Percentiles rank a stretch among this genome's conserved stretches.
phyloP scores from a whole-genome alignment of 257 asterid species.

The Solanum sitiens region DNA sequence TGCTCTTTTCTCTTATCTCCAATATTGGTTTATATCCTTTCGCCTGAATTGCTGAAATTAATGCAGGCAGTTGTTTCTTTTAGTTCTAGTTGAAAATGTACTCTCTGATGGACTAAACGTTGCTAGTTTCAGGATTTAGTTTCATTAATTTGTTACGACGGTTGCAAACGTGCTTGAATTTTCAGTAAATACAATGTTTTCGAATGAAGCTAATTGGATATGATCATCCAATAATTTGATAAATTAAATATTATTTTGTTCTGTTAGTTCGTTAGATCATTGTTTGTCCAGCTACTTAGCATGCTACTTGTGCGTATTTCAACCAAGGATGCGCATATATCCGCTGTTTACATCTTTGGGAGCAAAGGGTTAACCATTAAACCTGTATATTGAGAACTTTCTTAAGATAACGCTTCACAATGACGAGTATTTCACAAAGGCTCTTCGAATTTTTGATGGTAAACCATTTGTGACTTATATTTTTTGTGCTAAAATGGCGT shows the following conservation, averaged over 20 bases:
- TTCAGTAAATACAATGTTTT: neutral
- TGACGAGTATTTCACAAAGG: neutral
- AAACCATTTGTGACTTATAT: neutral
- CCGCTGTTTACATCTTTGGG: neutral
- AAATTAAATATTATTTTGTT: neutral
- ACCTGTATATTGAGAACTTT: neutral
- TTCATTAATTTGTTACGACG: neutral
- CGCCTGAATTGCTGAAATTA: neutral
- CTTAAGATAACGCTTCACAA: neutral
- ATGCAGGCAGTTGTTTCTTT: neutral
- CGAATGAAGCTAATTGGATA: neutral
- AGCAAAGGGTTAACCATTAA: neutral
- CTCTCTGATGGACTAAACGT: neutral
- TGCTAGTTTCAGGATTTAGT: neutral
- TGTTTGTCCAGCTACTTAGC: neutral
- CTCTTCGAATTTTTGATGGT: neutral
- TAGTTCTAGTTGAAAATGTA: neutral
- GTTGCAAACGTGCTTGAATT: neutral
- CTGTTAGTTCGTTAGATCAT: neutral
- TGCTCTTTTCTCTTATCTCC: neutral
- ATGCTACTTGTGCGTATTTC: neutral
- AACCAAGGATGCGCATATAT: neutral
- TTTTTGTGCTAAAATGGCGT: neutral
- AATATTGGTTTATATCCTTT: neutral
- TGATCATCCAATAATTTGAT: neutral